Conservation (phyloP, 2,329 filamentous ascomycete species). For the Hymenoscyphus repandus region DNA sequence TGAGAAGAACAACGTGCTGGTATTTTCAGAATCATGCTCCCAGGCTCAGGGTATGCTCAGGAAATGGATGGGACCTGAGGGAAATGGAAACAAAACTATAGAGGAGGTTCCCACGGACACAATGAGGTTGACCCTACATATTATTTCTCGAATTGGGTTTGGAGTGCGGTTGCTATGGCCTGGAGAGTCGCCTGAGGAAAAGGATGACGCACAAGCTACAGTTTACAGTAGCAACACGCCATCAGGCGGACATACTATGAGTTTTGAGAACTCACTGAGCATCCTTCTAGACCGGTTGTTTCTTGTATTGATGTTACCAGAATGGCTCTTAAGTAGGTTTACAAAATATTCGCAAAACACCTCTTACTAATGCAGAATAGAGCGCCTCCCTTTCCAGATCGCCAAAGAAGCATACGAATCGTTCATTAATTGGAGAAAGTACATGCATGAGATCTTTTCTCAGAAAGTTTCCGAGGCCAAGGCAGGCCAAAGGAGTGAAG, state of each 20-base stretch:
- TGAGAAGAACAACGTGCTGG: conserved; percentile 66
- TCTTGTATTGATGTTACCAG: conserved; percentile 46
- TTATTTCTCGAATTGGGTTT: conserved; percentile 67
- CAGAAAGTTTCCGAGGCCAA: conserved; percentile 43
- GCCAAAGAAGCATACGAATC: conserved; percentile 42
- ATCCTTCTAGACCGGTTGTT: conserved; percentile 49
- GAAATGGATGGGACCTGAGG: conserved; percentile 47
- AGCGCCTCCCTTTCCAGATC: conserved; percentile 38
- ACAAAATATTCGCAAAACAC: neutral
- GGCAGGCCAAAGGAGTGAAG: conserved; percentile 34
- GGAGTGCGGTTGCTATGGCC: conserved; percentile 58
- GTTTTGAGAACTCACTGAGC: conserved; percentile 49
- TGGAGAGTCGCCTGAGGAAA: conserved; percentile 47
- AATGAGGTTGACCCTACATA: conserved; percentile 55
- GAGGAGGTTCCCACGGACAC: conserved; percentile 56
- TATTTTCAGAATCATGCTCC: conserved; percentile 57
- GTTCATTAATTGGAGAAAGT: conserved; percentile 51
- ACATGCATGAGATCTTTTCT: conserved; percentile 55
- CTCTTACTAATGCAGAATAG: conserved; percentile 20
- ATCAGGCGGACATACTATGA: conserved; percentile 43
- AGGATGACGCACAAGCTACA: conserved; percentile 39
- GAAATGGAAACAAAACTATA: conserved; percentile 43
- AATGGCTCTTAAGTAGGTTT: conserved; percentile 42
- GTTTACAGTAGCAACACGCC: conserved; percentile 34
- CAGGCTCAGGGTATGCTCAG: conserved; percentile 59